A percentile compares a stretch with the other conserved stretches of the same genome.
These are phyloP conservation scores for Lichtheimia corymbifera DNA, from an alignment of 371 early-diverging fungal genomes.

Conservation along the genomic window DNA sequence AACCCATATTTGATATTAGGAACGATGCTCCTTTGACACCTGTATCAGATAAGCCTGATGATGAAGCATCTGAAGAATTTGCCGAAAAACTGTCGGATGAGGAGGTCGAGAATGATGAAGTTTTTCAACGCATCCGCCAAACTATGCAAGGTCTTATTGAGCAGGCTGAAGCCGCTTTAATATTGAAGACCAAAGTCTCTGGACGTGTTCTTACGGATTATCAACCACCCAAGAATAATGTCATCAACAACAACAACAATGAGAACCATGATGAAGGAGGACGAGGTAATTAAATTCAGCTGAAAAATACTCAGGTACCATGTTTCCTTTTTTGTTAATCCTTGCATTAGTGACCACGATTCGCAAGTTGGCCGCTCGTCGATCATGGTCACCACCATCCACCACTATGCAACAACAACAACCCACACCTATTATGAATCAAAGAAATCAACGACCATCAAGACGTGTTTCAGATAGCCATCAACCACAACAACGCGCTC, in stretches of 20 bases:
- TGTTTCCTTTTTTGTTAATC: neutral
- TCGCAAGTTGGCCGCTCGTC: constrained; percentile 15
- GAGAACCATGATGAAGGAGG: too few relatives aligned
- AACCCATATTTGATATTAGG: neutral
- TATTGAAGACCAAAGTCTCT: constrained; percentile 24
- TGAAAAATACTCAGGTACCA: too few relatives aligned
- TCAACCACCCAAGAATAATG: too few relatives aligned
- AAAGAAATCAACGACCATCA: constrained; percentile 17
- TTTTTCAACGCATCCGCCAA: constrained; percentile 34
- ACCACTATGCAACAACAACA: constrained; percentile 5
- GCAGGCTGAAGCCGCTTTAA: constrained; percentile 43
- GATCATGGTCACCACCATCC: constrained; percentile 17
- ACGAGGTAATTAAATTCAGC: too few relatives aligned
- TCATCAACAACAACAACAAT: too few relatives aligned
- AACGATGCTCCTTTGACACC: constrained; percentile 30
- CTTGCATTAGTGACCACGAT: constrained; percentile 12
- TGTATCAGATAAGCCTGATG: constrained; percentile 32
- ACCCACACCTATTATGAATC: constrained; percentile 19
- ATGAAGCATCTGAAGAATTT: constrained; percentile 3
- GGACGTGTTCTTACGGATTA: constrained; percentile 18
- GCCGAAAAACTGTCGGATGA: constrained; percentile 24
- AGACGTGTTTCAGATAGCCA: constrained; percentile 19
- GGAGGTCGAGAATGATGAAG: constrained; percentile 37
- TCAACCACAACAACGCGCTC: constrained; percentile 3
- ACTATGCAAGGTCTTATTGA: constrained; percentile 41